These are phyloP conservation scores for Elsinoe batatas DNA, from an alignment of 2,329 filamentous ascomycete species.

Conservation along the genomic window DNA sequence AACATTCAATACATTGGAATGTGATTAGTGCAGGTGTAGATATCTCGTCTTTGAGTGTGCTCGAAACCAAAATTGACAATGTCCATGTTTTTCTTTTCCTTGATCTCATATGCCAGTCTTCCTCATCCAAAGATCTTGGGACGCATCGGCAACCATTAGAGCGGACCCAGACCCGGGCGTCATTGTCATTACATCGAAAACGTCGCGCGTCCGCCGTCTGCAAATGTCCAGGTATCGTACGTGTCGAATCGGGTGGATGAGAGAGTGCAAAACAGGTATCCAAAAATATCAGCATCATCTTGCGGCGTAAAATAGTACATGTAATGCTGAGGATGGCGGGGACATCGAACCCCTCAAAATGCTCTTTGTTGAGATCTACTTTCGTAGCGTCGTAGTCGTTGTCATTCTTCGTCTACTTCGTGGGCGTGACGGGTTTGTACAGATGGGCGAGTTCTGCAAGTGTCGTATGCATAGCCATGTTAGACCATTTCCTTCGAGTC, in stretches of 20 bases:
- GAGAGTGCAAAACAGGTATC: background rate
- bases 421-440: slow-evolving; percentile 14
- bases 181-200: background rate
- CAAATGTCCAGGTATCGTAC: background rate
- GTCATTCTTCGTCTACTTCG: slow-evolving; percentile 19
- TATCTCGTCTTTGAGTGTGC: slow-evolving; percentile 10
- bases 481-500: background rate
- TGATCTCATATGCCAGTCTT: slow-evolving; percentile 7
- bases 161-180: background rate
- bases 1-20: slow-evolving; percentile 1
- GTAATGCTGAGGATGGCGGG: slow-evolving; percentile 14
- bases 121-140: background rate
- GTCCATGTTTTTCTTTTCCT: slow-evolving; percentile 2
- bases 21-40: slow-evolving; percentile 11
- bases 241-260: background rate
- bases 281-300: slow-evolving; percentile 3
- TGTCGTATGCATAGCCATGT: background rate
- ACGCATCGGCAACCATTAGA: background rate
- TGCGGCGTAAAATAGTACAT: slow-evolving; percentile 12
- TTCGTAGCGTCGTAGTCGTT: slow-evolving; percentile 18
- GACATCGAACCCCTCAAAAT: slow-evolving; percentile 14
- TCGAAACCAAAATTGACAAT: background rate
- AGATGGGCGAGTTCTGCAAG: background rate
- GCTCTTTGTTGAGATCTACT: slow-evolving; percentile 17
- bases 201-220: background rate